Evolutionary conservation across 2,329 filamentous ascomycete genomes (phyloP).

Genomic region (Chaetomium sp.): DNA sequence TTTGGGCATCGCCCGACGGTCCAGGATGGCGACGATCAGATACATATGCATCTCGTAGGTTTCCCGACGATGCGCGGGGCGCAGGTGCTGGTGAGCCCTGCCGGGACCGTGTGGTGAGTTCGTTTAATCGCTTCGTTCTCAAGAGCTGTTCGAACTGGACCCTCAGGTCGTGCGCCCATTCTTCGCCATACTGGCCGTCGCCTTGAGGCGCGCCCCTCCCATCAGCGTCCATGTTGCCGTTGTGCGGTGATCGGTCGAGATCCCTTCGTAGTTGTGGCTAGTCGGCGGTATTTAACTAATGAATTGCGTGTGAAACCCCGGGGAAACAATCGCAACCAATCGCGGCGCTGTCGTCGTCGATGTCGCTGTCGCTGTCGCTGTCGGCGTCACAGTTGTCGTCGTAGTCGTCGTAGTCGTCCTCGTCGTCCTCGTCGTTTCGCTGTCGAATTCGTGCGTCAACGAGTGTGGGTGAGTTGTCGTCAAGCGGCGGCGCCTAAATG

Average conservation of each 20-base stretch:
- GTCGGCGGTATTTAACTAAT: background rate
- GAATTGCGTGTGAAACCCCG: background rate
- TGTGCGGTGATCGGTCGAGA: background rate
- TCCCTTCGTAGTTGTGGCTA: background rate
- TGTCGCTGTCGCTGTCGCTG: conserved; percentile 3
- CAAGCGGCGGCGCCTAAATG: conserved; percentile 17
- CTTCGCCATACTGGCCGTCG: conserved; percentile 53
- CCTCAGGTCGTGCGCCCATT: conserved; percentile 72
- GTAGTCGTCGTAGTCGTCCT: background rate
- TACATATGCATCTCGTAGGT: conserved; percentile 37
- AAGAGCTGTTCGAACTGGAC: conserved; percentile 81
- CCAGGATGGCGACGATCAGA: conserved; percentile 36
- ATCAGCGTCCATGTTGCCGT: conserved; percentile 26
- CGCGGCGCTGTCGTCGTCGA: background rate
- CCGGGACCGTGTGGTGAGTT: conserved; percentile 60
- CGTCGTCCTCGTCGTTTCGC: background rate
- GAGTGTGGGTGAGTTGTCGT: conserved; percentile 1
- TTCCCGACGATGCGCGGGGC: conserved; percentile 45
- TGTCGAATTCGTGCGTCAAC: conserved; percentile 1
- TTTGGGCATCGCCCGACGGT: conserved; percentile 38
- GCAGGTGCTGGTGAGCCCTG: conserved; percentile 50
- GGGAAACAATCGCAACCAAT: too few relatives aligned
- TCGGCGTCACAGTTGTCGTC: conserved; percentile 4
- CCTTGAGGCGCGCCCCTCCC: conserved; percentile 20
- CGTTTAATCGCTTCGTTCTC: conserved; percentile 79